Evolutionary conservation across 2,329 filamentous ascomycete species (phyloP).

Genomic region (Coleophoma cylindrospora): DNA sequence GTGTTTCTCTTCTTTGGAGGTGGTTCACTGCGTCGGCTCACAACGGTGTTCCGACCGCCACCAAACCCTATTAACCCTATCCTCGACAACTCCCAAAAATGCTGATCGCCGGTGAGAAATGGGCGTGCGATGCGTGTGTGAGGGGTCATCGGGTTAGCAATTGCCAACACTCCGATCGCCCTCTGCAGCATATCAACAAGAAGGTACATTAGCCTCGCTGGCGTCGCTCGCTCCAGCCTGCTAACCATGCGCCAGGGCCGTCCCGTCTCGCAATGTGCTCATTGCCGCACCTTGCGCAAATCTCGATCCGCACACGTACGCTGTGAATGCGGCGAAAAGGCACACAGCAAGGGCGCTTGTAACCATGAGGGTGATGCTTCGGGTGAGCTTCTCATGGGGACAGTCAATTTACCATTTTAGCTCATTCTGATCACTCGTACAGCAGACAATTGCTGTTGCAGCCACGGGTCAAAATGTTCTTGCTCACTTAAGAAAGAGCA

Average conservation of each 20-base stretch:
- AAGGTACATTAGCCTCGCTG: slow-evolving; percentile 42
- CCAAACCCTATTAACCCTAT: slow-evolving; percentile 10
- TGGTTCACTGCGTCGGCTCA: slow-evolving; percentile 18
- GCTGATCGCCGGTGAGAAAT: slow-evolving; percentile 95
- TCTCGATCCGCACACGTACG: slow-evolving; percentile 91
- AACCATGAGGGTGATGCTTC: slow-evolving; percentile 43
- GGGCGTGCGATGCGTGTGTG: slow-evolving; percentile 87
- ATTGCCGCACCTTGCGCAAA: slow-evolving; percentile 95
- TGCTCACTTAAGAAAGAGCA: slow-evolving; percentile 60
- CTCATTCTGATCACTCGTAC: slow-evolving; percentile 26
- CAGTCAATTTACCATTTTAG: slow-evolving; percentile 13
- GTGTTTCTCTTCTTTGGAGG: slow-evolving; percentile 13
- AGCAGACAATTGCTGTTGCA: slow-evolving; percentile 64
- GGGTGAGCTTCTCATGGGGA: slow-evolving; percentile 27
- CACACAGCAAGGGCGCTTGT: slow-evolving; percentile 53
- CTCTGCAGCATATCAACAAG: slow-evolving; percentile 91
- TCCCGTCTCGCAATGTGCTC: slow-evolving; percentile 94
- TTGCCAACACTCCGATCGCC: slow-evolving; percentile 91
- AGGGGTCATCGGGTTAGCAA: slow-evolving; percentile 98
- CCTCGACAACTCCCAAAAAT: slow-evolving; percentile 37
- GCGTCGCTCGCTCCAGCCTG: neutral
- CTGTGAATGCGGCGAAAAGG: slow-evolving; percentile 93
- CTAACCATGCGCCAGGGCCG: slow-evolving; percentile 50
- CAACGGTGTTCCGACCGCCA: slow-evolving; percentile 20
- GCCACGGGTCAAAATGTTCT: slow-evolving; percentile 62